phyloP scores from a whole-genome alignment of 805 yeast genomes.

The Ogataea kodamae region DNA sequence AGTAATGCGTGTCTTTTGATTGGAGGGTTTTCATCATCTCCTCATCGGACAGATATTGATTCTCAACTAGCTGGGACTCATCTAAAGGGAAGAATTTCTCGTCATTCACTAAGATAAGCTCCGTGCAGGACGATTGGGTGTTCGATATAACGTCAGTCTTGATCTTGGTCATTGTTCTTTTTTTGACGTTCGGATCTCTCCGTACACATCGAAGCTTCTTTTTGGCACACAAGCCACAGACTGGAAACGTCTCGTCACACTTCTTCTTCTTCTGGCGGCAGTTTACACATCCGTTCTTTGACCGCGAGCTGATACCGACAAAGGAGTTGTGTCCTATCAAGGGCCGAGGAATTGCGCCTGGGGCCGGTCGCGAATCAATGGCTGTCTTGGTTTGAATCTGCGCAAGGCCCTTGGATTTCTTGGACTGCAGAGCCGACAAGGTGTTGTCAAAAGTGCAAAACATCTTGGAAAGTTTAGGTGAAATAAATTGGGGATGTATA shows the following conservation, averaged over 20 bases:
- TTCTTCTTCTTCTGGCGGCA: slow-evolving; percentile 47
- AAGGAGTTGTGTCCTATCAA: slow-evolving; percentile 26
- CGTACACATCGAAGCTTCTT: slow-evolving; percentile 31
- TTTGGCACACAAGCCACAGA: slow-evolving; percentile 41
- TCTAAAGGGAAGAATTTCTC: slow-evolving; percentile 31
- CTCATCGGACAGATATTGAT: slow-evolving; percentile 24
- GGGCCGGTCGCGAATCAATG: neutral
- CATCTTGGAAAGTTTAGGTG: too few species aligned
- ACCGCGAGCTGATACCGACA: slow-evolving; percentile 34
- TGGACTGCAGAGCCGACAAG: slow-evolving; percentile 13
- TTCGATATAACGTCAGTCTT: neutral
- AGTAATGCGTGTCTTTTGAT: slow-evolving; percentile 20
- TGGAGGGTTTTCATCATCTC: slow-evolving; percentile 26
- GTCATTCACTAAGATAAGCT: slow-evolving; percentile 11
- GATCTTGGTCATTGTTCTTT: neutral
- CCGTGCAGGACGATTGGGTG: neutral
- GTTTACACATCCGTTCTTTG: slow-evolving; percentile 37
- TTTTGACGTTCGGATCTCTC: slow-evolving; percentile 14
- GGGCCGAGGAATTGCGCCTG: slow-evolving; percentile 8
- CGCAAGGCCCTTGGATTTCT: slow-evolving; percentile 1
- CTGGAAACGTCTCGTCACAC: slow-evolving; percentile 47
- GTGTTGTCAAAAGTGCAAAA: slow-evolving; percentile 17
- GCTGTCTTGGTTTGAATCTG: neutral
- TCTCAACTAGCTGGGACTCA: slow-evolving; percentile 35
- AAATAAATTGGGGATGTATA: too few species aligned